A percentile compares a stretch with the other conserved stretches of the same genome.
These are phyloP conservation scores for Dioscorea zingiberensis DNA, from an alignment of 106 monocot species.

Conservation along the genomic window DNA sequence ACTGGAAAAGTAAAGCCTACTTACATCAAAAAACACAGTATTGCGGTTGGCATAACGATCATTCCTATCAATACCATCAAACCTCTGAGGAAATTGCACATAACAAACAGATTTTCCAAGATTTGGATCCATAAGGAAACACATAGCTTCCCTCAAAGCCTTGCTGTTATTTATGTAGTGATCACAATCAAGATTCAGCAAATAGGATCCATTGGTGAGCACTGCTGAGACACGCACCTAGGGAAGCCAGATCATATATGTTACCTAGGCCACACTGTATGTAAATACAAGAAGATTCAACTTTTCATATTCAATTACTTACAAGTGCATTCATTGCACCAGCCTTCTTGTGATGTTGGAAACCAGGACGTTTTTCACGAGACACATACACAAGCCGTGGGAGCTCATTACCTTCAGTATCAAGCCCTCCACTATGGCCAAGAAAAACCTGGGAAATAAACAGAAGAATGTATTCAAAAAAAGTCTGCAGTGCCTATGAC, in stretches of 20 bases:
- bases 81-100: constrained; percentile 48
- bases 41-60: constrained; percentile 45
- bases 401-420: constrained; percentile 21
- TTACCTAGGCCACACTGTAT: background rate
- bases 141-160: constrained; percentile 44
- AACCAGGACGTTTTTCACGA: constrained; percentile 38
- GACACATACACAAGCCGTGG: constrained; percentile 27
- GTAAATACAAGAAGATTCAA: background rate
- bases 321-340: constrained; percentile 60
- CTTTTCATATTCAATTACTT: constrained; percentile 9
- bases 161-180: constrained; percentile 52
- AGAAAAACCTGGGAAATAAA: constrained; percentile 5
- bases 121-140: constrained; percentile 45
- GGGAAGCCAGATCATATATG: background rate
- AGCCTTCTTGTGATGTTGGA: constrained; percentile 42
- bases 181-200: constrained; percentile 50
- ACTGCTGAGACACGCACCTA: constrained; percentile 44
- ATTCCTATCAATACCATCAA: constrained; percentile 42
- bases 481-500: too few species aligned
- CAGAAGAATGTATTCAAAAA: too few species aligned
- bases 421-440: constrained; percentile 27
- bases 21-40: constrained; percentile 41
- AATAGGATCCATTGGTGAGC: constrained; percentile 34
- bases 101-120: constrained; percentile 41
- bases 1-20: background rate